A percentile compares a stretch with the other conserved stretches of the same genome.
Conservation (phyloP, 1,284 basidiomycete species). For the Trametes sp. region DNA sequence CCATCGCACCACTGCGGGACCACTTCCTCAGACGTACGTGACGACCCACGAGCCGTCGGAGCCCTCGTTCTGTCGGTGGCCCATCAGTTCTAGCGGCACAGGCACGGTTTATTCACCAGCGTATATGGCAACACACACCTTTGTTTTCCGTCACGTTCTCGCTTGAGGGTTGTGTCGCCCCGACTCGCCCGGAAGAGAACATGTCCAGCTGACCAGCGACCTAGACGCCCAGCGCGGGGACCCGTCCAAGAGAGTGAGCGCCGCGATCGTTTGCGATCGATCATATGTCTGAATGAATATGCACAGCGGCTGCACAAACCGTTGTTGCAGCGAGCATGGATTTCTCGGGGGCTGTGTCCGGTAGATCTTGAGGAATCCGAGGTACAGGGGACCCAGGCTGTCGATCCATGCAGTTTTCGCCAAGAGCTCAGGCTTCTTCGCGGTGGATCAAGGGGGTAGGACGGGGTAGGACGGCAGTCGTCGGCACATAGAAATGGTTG, state of each 20-base stretch:
- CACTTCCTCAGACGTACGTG: neutral
- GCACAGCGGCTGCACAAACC: neutral
- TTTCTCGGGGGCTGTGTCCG: neutral
- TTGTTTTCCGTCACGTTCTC: slow-evolving; percentile 11
- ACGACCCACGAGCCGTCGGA: neutral
- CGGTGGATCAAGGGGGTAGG: no score
- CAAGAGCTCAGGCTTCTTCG: no score
- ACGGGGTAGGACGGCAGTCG: neutral
- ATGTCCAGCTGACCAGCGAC: slow-evolving; percentile 10
- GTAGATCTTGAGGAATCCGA: neutral
- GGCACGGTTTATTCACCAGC: slow-evolving; percentile 2
- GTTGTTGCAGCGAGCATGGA: neutral
- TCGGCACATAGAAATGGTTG: neutral
- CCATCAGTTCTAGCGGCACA: slow-evolving; percentile 16
- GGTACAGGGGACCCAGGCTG: no score
- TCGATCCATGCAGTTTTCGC: no score
- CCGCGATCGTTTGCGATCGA: neutral
- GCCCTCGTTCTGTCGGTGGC: neutral
- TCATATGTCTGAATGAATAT: neutral
- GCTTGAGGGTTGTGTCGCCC: neutral
- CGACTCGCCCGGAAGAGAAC: no score
- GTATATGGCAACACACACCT: slow-evolving; percentile 7
- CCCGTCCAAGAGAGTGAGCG: neutral
- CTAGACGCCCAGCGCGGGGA: neutral
- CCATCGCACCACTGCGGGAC: neutral